A percentile compares a stretch with the other conserved stretches of the same genome.
Evolutionary conservation across 495 filamentous ascomycete species (phyloP).

Genomic region (Hyaloscypha bicolor): DNA sequence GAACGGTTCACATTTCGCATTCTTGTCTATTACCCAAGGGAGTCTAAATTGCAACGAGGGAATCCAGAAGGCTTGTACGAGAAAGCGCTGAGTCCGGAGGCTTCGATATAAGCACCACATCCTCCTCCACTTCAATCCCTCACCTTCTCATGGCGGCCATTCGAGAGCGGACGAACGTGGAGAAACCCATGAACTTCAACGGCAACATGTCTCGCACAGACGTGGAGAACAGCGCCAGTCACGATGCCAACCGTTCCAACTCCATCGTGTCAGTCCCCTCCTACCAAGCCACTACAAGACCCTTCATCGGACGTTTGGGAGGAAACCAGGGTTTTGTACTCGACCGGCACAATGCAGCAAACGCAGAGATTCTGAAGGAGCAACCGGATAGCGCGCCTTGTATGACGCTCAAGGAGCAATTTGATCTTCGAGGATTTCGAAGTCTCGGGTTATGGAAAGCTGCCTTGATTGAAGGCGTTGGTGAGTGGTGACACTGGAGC

Average conservation of each 20-base stretch:
- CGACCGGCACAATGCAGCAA: slow-evolving; percentile 41
- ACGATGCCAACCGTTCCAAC: background rate
- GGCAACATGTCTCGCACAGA: background rate
- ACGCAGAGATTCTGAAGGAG: slow-evolving; percentile 38
- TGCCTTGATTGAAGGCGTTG: slow-evolving; percentile 39
- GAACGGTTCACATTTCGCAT: background rate
- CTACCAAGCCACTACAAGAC: slow-evolving; percentile 1
- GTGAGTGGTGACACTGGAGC: background rate
- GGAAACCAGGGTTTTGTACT: slow-evolving; percentile 50
- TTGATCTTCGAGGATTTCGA: slow-evolving; percentile 42
- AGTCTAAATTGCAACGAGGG: no score
- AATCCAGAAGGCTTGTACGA: no score
- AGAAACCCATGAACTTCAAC: background rate
- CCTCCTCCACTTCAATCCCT: background rate
- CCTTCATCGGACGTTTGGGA: slow-evolving; percentile 53
- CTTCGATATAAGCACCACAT: background rate
- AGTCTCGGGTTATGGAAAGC: slow-evolving; percentile 49
- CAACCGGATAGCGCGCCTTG: slow-evolving; percentile 49
- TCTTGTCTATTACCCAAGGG: background rate
- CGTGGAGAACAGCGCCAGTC: background rate
- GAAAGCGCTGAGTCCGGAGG: background rate
- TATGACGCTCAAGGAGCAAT: slow-evolving; percentile 42
- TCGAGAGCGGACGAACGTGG: background rate
- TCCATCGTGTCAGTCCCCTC: background rate
- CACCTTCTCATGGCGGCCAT: background rate